These are phyloP conservation scores for Hexamita inflata DNA, from an alignment of 208 protist genomes.

Conservation along the genomic window DNA sequence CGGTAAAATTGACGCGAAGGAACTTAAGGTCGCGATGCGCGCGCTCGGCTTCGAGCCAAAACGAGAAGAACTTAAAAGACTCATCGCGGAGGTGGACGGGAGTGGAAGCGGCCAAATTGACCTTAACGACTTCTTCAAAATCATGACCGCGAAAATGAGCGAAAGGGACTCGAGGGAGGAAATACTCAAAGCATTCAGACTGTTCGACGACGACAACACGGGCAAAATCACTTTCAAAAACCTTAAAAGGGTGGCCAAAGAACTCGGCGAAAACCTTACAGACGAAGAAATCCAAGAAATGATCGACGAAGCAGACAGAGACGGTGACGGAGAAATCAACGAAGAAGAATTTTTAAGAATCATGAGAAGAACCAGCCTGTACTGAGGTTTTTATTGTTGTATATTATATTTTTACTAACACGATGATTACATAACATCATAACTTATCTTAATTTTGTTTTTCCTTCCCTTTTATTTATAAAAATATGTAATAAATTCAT, in stretches of 20 bases:
- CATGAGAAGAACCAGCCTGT: constrained; percentile 37
- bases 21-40: constrained; percentile 64
- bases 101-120: constrained; percentile 61
- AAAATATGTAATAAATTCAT: no score
- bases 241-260: constrained; percentile 65
- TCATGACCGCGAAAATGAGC: constrained; percentile 71
- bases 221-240: constrained; percentile 75
- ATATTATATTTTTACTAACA: no score
- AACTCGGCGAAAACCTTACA: constrained; percentile 65
- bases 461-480: no score
- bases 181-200: constrained; percentile 77
- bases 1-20: constrained; percentile 60
- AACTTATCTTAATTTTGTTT: no score
- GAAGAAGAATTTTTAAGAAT: constrained; percentile 42
- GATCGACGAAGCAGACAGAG: constrained; percentile 61
- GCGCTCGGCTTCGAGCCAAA: constrained; percentile 73
- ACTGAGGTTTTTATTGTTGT: no score
- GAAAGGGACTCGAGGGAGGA: constrained; percentile 73
- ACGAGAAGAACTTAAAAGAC: constrained; percentile 65
- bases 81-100: constrained; percentile 47
- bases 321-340: constrained; percentile 52
- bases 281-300: constrained; percentile 62
- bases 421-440: no score
- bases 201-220: constrained; percentile 81
- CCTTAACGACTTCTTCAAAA: constrained; percentile 64